Evolutionary conservation across 257 asterid species (phyloP).

Genomic region (Solanum chmielewskii): DNA sequence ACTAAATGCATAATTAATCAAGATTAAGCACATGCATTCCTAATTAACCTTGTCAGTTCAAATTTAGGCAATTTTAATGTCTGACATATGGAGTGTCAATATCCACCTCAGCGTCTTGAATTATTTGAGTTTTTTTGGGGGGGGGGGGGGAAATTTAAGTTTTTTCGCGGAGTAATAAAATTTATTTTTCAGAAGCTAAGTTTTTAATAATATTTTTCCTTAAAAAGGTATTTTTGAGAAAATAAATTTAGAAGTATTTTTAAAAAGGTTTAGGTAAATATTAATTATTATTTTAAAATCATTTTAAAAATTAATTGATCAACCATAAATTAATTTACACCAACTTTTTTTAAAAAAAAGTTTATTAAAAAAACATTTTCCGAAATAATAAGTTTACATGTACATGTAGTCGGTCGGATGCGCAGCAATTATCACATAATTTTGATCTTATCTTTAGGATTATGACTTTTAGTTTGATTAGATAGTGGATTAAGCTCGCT

Average conservation of each 20-base stretch:
- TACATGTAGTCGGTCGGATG: background rate
- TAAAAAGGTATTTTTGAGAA: no score
- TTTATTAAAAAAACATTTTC: no score
- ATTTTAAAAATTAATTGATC: no score
- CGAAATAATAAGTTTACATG: no score
- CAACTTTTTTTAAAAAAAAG: no score
- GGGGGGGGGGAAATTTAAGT: no score
- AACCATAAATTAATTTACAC: no score
- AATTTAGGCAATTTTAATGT: background rate
- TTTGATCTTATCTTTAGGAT: background rate
- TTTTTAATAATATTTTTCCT: no score
- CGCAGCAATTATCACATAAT: background rate
- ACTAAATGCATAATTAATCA: background rate
- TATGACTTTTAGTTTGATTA: background rate
- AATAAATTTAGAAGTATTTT: no score
- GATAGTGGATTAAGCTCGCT: background rate
- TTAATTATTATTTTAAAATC: no score
- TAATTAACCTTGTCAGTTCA: background rate
- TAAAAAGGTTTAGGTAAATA: no score
- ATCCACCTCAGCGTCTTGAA: background rate
- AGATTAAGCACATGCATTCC: background rate
- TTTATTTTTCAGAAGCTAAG: no score
- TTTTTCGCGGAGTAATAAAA: background rate
- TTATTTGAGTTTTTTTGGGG: background rate
- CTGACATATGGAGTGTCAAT: background rate